phyloP scores from a whole-genome alignment of 2,329 filamentous ascomycete genomes.

The Xylaria sp. region DNA sequence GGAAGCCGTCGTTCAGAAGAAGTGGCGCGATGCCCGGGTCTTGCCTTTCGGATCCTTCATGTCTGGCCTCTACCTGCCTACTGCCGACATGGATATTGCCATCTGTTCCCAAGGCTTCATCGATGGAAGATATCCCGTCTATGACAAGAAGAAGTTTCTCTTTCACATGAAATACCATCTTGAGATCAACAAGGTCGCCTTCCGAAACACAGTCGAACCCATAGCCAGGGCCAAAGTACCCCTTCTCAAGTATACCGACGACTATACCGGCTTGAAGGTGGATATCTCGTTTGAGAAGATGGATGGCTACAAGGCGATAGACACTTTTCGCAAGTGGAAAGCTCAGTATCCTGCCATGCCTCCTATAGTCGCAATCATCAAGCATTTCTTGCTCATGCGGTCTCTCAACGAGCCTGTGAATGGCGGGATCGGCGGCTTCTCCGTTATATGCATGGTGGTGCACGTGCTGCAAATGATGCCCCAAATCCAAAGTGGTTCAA shows the following conservation, averaged over 20 bases:
- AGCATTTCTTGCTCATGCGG: conserved; percentile 91
- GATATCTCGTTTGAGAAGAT: conserved; percentile 96
- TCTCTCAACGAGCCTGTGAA: conserved; percentile 91
- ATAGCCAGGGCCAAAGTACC: conserved; percentile 86
- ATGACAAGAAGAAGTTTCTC: conserved; percentile 66
- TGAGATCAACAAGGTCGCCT: conserved; percentile 65
- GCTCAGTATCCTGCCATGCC: conserved; percentile 84
- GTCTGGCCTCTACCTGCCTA: conserved; percentile 75
- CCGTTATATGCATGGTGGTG: conserved; percentile 91
- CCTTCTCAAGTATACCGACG: conserved; percentile 90
- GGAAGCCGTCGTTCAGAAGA: conserved; percentile 65
- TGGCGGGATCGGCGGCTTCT: conserved; percentile 93
- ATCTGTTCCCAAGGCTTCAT: conserved; percentile 72
- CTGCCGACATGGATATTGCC: conserved; percentile 94
- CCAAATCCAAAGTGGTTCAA: conserved; percentile 69
- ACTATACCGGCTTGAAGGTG: conserved; percentile 80
- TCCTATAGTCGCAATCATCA: conserved; percentile 85
- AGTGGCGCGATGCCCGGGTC: conserved; percentile 71
- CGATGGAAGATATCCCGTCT: conserved; percentile 60
- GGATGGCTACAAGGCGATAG: conserved; percentile 81
- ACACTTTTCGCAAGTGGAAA: conserved; percentile 86
- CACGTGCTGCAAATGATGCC: conserved; percentile 87
- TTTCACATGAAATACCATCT: conserved; percentile 73
- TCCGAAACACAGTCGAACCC: conserved; percentile 69
- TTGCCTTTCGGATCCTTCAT: conserved; percentile 93